These are phyloP conservation scores for Lanmaoa rubissima DNA, from an alignment of 768 basidiomycete genomes.

Conservation along the genomic window DNA sequence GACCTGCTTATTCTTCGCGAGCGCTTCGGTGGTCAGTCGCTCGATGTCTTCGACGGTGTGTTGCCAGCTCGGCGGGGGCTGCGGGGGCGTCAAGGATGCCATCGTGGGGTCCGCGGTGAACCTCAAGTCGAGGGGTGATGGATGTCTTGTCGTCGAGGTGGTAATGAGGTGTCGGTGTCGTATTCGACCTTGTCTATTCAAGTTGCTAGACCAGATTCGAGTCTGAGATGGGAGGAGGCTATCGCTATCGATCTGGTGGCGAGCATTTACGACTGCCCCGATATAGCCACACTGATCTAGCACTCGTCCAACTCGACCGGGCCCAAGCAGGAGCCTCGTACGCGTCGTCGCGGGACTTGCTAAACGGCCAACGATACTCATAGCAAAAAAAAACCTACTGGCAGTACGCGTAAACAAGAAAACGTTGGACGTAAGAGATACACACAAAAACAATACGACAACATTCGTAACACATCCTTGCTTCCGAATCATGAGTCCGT, in stretches of 20 bases:
- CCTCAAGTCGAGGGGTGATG: background rate
- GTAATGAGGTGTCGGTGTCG: slow-evolving; percentile 11
- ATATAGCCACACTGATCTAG: slow-evolving; percentile 15
- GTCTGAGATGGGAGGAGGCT: background rate
- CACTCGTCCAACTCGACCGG: background rate
- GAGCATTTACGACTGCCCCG: slow-evolving; percentile 3
- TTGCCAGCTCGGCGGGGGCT: slow-evolving; percentile 64
- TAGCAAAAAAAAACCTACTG: background rate
- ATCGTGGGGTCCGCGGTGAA: slow-evolving; percentile 23
- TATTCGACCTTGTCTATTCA: background rate
- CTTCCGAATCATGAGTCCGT: slow-evolving; percentile 72
- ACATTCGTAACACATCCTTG: background rate
- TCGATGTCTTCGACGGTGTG: slow-evolving; percentile 65
- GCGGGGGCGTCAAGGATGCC: slow-evolving; percentile 61
- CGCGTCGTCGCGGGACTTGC: background rate
- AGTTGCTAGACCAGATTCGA: background rate
- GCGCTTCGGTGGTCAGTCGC: slow-evolving; percentile 54
- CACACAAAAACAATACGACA: background rate
- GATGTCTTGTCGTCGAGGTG: slow-evolving; percentile 2
- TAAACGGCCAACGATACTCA: slow-evolving; percentile 5
- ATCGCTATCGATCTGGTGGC: background rate
- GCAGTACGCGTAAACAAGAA: too few species aligned
- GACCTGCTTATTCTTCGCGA: slow-evolving; percentile 53
- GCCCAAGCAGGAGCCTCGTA: background rate
- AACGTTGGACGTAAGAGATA: background rate